A percentile compares a stretch with the other conserved stretches of the same genome.
Evolutionary conservation across 176 grass and related monocot genomes (phyloP).

Genomic region (Leersia perrieri): DNA sequence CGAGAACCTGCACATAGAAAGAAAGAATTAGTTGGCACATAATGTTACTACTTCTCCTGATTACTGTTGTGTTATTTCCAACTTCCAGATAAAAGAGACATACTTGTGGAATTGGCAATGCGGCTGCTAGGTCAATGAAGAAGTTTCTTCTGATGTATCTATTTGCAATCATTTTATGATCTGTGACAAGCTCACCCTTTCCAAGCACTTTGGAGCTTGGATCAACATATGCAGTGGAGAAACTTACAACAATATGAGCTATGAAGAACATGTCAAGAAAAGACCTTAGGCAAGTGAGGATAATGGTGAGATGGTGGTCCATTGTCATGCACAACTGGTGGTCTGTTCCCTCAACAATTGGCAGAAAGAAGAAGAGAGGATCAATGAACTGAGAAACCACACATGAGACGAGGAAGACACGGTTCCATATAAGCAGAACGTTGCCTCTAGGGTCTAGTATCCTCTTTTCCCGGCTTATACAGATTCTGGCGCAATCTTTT

Average conservation of each 20-base stretch:
- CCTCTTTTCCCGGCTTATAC: not conserved
- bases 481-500: not conserved
- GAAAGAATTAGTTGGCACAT: not conserved
- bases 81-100: not conserved
- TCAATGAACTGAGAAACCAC: slow-evolving; percentile 44
- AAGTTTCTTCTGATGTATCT: slow-evolving; percentile 53
- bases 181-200: slow-evolving; percentile 44
- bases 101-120: slow-evolving; percentile 60
- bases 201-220: slow-evolving; percentile 52
- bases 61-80: not conserved
- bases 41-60: not conserved
- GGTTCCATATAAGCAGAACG: slow-evolving; percentile 38
- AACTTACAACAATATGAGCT: slow-evolving; percentile 36
- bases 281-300: slow-evolving; percentile 36
- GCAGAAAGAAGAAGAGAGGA: slow-evolving; percentile 56
- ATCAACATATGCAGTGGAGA: slow-evolving; percentile 52
- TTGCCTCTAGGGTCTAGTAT: slow-evolving; percentile 47
- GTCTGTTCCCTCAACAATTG: slow-evolving; percentile 13
- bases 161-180: slow-evolving; percentile 33
- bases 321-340: slow-evolving; percentile 35
- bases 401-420: slow-evolving; percentile 39
- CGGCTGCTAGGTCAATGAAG: slow-evolving; percentile 38
- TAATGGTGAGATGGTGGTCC: slow-evolving; percentile 21
- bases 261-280: slow-evolving; percentile 43
- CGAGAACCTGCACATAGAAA: slow-evolving; percentile 29